Base-by-base conservation (phyloP, 495 filamentous ascomycete genomes). In the Chlorociboria aeruginascens region DNA sequence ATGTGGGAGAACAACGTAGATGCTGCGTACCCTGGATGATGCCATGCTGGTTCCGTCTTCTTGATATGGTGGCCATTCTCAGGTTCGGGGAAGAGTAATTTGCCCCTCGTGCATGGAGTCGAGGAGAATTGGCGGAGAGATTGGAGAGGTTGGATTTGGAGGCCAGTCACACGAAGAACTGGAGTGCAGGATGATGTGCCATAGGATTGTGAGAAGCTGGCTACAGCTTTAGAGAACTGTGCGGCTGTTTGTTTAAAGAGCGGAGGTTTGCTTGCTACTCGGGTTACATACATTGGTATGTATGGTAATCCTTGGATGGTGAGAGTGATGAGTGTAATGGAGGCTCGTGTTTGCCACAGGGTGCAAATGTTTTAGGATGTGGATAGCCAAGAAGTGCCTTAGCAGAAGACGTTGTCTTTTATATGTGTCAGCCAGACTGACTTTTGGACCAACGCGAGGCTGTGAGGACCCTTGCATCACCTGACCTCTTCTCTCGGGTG, bases 31-130 rank as follows among this genome's bases (percentile, higher is more conserved):
- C 76, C 69, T 51, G 79, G 83, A 61, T 88, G 83, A 0, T 73
- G 69, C 82, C 83, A 87, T 49, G 81, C 73, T 32, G 81, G 59
- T 12, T 74, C 69, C 11, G 73, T 76, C 45, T 61, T 53, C 10
- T 63, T 59, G 50, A 78, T 76, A 46, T 48, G 35, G 10, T 28
- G 11, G 12, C 32, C 37, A 33, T 46, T 25, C 29, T 61, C 58
- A 9, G 54, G 51, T 45, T 55, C 49, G 13, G 58, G 58, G 16
- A 61, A 61, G 52, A 45, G 54, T 12, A 54, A 53, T 48, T 49
- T 40, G 3, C 56, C 46, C 4, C 39, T 35, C 7, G 57, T 53
- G 43, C 43, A 42, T 28, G 50, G 45, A 8, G 57, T 60, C 3
- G 53, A 53, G 20, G 57, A 60, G 49, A 60, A 60, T 34, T 51